Evolutionary conservation across 75 land plant species (phyloP).

Genomic region (Ceratopteris richardii): DNA sequence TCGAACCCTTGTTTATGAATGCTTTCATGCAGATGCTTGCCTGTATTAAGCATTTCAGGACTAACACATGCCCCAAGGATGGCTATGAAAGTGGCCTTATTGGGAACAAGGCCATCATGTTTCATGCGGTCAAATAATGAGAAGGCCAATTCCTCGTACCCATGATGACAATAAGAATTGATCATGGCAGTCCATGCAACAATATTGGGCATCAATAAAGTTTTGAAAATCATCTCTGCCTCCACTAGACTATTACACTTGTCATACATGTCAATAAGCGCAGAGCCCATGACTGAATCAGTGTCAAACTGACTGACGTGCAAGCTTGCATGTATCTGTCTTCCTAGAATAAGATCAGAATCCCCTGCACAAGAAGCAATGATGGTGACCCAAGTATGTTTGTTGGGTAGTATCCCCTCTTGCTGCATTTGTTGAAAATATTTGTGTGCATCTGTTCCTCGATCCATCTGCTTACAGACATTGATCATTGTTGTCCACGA

Average conservation of each 20-base stretch:
- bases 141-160: constrained; percentile 1
- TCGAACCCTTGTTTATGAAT: constrained; percentile 26
- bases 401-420: constrained; percentile 6
- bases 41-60: not conserved
- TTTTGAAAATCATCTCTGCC: constrained; percentile 1
- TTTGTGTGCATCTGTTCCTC: not conserved
- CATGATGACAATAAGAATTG: constrained; percentile 14
- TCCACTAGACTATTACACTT: constrained; percentile 2
- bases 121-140: constrained; percentile 6
- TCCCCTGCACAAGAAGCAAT: constrained; percentile 7
- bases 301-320: constrained; percentile 5
- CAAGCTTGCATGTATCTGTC: not conserved
- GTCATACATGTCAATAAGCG: constrained; percentile 9
- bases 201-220: not conserved
- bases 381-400: constrained; percentile 3
- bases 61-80: constrained; percentile 10
- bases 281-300: constrained; percentile 3
- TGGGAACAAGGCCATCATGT: constrained; percentile 6
- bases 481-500: constrained; percentile 10
- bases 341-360: constrained; percentile 1
- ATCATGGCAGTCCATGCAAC: constrained; percentile 20
- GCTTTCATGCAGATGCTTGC: constrained; percentile 23
- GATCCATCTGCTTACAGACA: constrained; percentile 3
- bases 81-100: constrained; percentile 5
- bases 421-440: constrained; percentile 7